phyloP scores from a whole-genome alignment of 129 eudicot genomes.

The Escallonia rubra region DNA sequence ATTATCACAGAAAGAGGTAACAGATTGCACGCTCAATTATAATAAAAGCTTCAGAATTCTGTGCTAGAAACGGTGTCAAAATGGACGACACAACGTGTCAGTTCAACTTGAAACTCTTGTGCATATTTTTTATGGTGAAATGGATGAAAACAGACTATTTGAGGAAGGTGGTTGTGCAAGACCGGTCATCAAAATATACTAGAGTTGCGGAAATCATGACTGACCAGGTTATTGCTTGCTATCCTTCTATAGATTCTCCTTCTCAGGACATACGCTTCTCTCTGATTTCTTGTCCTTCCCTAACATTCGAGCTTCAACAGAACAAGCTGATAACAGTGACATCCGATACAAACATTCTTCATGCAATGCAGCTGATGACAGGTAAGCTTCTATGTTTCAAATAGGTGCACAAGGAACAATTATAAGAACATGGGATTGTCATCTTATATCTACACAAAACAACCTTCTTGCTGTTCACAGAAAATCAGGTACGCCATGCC shows the following conservation, averaged over 20 bases:
- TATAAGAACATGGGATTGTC: no score
- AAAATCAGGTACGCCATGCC: slow-evolving; percentile 73
- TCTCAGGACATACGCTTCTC: background rate
- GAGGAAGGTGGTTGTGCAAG: slow-evolving; percentile 61
- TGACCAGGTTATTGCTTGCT: slow-evolving; percentile 42
- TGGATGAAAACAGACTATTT: slow-evolving; percentile 46
- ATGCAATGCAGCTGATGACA: slow-evolving; percentile 92
- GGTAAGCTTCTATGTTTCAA: slow-evolving; percentile 27
- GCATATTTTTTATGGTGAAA: slow-evolving; percentile 2
- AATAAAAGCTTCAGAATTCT: background rate
- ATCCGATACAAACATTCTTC: slow-evolving; percentile 73
- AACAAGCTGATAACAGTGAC: slow-evolving; percentile 62
- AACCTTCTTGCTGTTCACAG: slow-evolving; percentile 25
- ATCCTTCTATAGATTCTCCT: background rate
- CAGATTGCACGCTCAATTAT: background rate
- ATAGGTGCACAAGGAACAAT: background rate
- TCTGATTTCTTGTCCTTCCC: background rate
- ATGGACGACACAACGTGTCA: background rate
- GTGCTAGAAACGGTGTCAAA: background rate
- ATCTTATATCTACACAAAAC: no score
- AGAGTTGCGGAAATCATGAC: slow-evolving; percentile 86
- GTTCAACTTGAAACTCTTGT: background rate
- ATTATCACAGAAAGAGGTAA: slow-evolving; percentile 90
- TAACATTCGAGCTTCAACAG: slow-evolving; percentile 26
- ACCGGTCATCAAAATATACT: slow-evolving; percentile 55